Evolutionary conservation across 805 yeast genomes (phyloP).

Genomic region (Kodamaea hsintzibuensis): DNA sequence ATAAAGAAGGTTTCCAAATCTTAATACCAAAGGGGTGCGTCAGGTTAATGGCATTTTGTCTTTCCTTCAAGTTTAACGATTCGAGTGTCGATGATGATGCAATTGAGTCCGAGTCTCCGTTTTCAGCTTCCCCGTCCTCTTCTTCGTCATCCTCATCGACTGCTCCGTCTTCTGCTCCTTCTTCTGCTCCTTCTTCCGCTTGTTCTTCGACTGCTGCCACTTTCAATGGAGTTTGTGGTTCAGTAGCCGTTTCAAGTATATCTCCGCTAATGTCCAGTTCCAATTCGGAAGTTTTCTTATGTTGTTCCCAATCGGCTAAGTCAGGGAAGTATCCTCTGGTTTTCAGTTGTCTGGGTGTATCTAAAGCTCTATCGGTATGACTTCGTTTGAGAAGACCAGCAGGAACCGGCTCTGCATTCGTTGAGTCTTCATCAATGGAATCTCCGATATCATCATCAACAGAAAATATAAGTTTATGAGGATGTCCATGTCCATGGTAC

Average conservation of each 20-base stretch:
- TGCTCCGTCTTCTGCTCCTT: slow-evolving; percentile 9
- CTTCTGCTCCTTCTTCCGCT: neutral
- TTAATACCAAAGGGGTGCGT: slow-evolving; percentile 98
- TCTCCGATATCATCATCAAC: slow-evolving; percentile 85
- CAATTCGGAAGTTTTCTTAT: neutral
- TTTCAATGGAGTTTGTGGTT: slow-evolving; percentile 1
- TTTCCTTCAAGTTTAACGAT: slow-evolving; percentile 83
- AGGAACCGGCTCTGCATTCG: slow-evolving; percentile 42
- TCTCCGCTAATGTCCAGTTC: slow-evolving; percentile 3
- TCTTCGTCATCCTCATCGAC: slow-evolving; percentile 11
- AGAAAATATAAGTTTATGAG: slow-evolving; percentile 52
- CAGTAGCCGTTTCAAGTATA: slow-evolving; percentile 1
- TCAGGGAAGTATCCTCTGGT: slow-evolving; percentile 14
- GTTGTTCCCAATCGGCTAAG: slow-evolving; percentile 4
- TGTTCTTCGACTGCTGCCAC: neutral
- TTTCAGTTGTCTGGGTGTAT: slow-evolving; percentile 54
- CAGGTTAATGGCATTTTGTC: slow-evolving; percentile 94
- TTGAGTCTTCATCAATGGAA: slow-evolving; percentile 48
- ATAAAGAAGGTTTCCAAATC: slow-evolving; percentile 97
- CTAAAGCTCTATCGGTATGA: slow-evolving; percentile 72
- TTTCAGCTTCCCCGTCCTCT: slow-evolving; percentile 26
- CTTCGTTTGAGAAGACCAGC: slow-evolving; percentile 12
- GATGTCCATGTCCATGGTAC: slow-evolving; percentile 10
- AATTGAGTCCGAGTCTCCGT: slow-evolving; percentile 26
- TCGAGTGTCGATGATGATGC: slow-evolving; percentile 49